Conservation (phyloP, 768 basidiomycete genomes). For the Boletus coccyginus region DNA sequence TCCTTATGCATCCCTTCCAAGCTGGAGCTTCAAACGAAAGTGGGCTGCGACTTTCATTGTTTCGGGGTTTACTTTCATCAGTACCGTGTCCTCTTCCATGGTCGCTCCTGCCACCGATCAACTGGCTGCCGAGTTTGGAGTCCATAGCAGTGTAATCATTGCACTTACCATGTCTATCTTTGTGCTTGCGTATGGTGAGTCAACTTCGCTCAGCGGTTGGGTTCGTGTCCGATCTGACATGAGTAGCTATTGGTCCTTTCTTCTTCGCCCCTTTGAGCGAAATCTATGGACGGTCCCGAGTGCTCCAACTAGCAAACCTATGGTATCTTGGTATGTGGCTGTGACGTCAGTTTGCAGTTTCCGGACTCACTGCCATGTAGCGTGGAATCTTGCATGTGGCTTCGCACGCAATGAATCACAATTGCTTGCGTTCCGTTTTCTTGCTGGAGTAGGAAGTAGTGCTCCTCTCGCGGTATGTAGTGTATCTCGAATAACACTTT, state of each 20-base stretch:
- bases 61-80: constrained; percentile 66
- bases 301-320: constrained; percentile 62
- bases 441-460: constrained; percentile 70
- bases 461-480: constrained; percentile 54
- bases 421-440: constrained; percentile 65
- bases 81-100: constrained; percentile 71
- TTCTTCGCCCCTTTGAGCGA: constrained; percentile 64
- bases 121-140: constrained; percentile 51
- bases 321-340: constrained; percentile 54
- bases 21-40: constrained; percentile 58
- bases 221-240: neutral
- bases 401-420: constrained; percentile 58
- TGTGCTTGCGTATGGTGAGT: constrained; percentile 57
- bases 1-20: constrained; percentile 19
- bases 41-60: constrained; percentile 66
- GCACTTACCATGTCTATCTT: constrained; percentile 62
- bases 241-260: constrained; percentile 31
- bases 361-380: constrained; percentile 28
- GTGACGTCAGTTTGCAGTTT: neutral
- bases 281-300: constrained; percentile 62
- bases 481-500: neutral
- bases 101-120: constrained; percentile 60
- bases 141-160: constrained; percentile 46
- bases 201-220: neutral
- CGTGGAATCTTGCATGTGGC: constrained; percentile 61